These are phyloP conservation scores for Pelargonium nanum DNA, from an alignment of 345 rosid genomes.

Conservation along the genomic window DNA sequence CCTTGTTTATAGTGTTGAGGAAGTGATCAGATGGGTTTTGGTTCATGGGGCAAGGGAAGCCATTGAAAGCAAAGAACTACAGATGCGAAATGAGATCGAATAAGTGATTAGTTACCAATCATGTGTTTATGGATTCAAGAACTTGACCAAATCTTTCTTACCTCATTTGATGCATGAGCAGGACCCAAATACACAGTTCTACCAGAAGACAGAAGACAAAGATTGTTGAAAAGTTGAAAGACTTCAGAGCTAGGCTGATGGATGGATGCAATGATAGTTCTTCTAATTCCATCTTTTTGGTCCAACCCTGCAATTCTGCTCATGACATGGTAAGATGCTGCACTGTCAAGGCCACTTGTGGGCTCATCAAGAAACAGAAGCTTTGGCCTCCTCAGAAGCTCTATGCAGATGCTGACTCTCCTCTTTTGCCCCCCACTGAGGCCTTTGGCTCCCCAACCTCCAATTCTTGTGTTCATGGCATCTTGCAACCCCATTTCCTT, in stretches of 20 bases:
- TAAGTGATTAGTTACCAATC: not conserved
- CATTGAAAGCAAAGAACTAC: conserved; percentile 6
- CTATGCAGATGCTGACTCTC: not conserved
- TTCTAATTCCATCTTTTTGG: not conserved
- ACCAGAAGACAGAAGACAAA: conserved; percentile 6
- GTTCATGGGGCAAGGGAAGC: conserved; percentile 9
- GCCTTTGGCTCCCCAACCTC: not conserved
- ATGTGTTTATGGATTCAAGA: not conserved
- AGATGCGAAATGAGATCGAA: not conserved
- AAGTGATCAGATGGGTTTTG: conserved; percentile 11
- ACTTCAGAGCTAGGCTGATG: not conserved
- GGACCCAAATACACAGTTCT: conserved; percentile 7
- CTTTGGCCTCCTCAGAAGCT: not conserved
- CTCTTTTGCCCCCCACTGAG: not conserved
- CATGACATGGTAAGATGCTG: not conserved
- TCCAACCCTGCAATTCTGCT: not conserved
- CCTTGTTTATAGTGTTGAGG: conserved; percentile 6
- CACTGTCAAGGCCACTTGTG: not conserved
- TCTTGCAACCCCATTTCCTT: not conserved
- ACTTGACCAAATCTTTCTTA: not conserved
- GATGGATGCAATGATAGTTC: not conserved
- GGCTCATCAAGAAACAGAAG: not conserved
- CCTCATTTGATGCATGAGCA: not conserved
- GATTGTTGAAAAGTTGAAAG: not conserved
- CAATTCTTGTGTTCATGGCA: not conserved